phyloP scores from a whole-genome alignment of 108 stramenopile species.

The Schizochytrium sp. region DNA sequence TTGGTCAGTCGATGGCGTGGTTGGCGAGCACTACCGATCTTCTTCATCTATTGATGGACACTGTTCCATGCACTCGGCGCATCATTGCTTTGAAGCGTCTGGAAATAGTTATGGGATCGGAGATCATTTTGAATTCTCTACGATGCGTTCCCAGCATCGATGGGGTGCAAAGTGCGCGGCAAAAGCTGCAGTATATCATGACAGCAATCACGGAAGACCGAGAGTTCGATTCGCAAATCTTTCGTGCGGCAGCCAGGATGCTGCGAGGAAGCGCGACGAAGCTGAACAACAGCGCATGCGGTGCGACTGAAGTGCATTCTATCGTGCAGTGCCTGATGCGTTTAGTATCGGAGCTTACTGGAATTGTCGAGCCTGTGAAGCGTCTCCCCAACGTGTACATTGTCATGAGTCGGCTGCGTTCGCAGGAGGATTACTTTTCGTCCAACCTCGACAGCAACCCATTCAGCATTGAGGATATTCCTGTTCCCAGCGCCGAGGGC shows the following conservation, averaged over 20 bases:
- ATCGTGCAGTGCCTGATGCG: neutral
- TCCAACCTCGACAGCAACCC: slow-evolving; percentile 30
- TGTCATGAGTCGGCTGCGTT: slow-evolving; percentile 37
- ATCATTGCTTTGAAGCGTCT: neutral
- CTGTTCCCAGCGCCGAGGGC: neutral
- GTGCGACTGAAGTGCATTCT: neutral
- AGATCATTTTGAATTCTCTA: neutral
- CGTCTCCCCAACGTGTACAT: slow-evolving; percentile 32
- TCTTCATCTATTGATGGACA: neutral
- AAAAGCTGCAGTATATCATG: neutral
- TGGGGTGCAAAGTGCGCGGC: neutral
- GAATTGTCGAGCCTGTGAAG: slow-evolving; percentile 31
- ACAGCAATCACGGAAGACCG: neutral
- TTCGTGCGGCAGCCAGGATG: neutral
- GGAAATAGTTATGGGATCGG: neutral
- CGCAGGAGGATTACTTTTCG: slow-evolving; percentile 48
- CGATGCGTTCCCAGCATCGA: neutral
- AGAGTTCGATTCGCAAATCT: neutral
- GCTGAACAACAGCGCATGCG: neutral
- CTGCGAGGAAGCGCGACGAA: neutral
- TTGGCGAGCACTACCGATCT: neutral
- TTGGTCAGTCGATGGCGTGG: neutral
- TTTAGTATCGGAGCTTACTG: slow-evolving; percentile 15
- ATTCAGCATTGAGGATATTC: neutral
- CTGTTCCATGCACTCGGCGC: neutral